Evolutionary conservation across 768 basidiomycete genomes (phyloP).

Genomic region (Pisolithus sp.): DNA sequence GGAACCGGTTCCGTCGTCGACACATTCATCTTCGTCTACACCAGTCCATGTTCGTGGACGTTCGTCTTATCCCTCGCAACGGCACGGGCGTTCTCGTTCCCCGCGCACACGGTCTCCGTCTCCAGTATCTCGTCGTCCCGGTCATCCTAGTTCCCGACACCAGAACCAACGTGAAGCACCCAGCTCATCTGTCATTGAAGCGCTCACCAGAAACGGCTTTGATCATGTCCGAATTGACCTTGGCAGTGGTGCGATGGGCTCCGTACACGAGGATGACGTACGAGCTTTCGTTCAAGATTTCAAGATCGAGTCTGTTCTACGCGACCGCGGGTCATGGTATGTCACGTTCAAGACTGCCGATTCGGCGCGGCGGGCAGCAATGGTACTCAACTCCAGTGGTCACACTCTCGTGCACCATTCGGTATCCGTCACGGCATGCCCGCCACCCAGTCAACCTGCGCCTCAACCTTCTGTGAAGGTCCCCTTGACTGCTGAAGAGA

Average conservation of each 20-base stretch:
- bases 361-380: slow-evolving; percentile 59
- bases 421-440: slow-evolving; percentile 46
- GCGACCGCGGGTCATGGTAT: slow-evolving; percentile 70
- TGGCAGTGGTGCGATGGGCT: slow-evolving; percentile 37
- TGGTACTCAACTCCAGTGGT: slow-evolving; percentile 48
- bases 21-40: slow-evolving; percentile 32
- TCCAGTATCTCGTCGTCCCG: slow-evolving; percentile 36
- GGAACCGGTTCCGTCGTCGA: slow-evolving; percentile 12
- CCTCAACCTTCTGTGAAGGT: slow-evolving; percentile 33
- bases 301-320: slow-evolving; percentile 64
- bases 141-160: slow-evolving; percentile 23
- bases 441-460: slow-evolving; percentile 29
- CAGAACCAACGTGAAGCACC: slow-evolving; percentile 16
- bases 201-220: slow-evolving; percentile 54
- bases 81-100: slow-evolving; percentile 14
- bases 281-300: slow-evolving; percentile 61
- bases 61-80: slow-evolving; percentile 15
- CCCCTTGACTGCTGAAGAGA: slow-evolving; percentile 46
- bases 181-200: slow-evolving; percentile 26
- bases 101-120: slow-evolving; percentile 34
- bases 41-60: slow-evolving; percentile 25
- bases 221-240: slow-evolving; percentile 62
- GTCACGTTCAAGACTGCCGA: slow-evolving; percentile 66
- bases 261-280: slow-evolving; percentile 64
- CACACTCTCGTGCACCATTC: slow-evolving; percentile 54